A percentile compares a stretch with the other conserved stretches of the same genome.
Evolutionary conservation across 179 eudicot species (phyloP).

Genomic region (Gypsophila paniculata): DNA sequence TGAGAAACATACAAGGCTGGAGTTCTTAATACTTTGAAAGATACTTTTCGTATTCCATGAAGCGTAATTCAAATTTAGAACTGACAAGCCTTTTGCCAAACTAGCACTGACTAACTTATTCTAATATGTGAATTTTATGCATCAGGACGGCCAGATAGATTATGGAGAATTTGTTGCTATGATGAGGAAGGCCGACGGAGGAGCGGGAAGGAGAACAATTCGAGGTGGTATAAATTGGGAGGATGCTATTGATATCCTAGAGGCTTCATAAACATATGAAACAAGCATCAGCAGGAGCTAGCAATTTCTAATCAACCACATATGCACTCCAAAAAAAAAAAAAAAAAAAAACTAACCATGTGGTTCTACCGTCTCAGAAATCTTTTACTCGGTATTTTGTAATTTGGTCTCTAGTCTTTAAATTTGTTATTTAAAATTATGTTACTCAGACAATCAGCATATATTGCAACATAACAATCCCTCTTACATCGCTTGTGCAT

Average conservation of each 20-base stretch:
- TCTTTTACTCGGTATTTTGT: not conserved
- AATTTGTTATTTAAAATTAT: not conserved
- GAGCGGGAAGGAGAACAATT: conserved; percentile 72
- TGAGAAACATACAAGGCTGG: not conserved
- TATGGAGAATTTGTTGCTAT: conserved; percentile 77
- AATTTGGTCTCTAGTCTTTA: not conserved
- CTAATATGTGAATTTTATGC: conserved; percentile 11
- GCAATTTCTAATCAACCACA: not conserved
- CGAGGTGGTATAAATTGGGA: conserved; percentile 43
- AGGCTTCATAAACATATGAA: conserved; percentile 25
- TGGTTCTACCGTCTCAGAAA: not conserved
- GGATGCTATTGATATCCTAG: conserved; percentile 25
- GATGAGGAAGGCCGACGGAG: conserved; percentile 80
- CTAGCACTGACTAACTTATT: not conserved
- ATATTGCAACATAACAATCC: conserved; percentile 4
- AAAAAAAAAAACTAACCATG: conserved; percentile 19
- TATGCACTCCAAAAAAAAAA: not conserved
- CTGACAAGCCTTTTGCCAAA: not conserved
- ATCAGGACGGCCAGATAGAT: conserved; percentile 86
- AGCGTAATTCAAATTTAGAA: not conserved
- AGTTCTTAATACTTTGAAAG: not conserved
- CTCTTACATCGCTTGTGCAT: conserved; percentile 3
- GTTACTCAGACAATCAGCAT: not conserved
- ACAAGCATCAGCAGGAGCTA: not conserved
- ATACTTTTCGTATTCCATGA: not conserved